phyloP scores from a whole-genome alignment of 345 rosid genomes.

The Nephelium lappaceum region DNA sequence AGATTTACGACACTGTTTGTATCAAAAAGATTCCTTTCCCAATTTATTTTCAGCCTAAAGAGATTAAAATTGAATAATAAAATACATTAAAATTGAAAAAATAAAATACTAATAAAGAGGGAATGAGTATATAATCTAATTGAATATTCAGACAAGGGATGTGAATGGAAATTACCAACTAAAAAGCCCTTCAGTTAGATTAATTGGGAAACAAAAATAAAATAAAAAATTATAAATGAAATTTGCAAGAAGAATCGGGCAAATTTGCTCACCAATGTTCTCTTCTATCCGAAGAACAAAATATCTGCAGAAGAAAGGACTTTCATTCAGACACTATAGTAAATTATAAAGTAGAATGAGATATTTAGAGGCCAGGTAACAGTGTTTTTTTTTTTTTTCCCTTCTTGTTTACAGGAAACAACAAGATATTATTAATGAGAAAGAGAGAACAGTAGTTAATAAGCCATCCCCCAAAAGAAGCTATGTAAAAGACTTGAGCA shows the following conservation, averaged over 20 bases:
- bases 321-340: constrained; percentile 20
- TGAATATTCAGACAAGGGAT: background rate
- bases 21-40: background rate
- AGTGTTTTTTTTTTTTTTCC: background rate
- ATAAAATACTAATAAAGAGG: background rate
- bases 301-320: constrained; percentile 68
- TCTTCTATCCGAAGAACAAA: constrained; percentile 99
- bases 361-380: background rate
- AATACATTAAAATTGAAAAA: background rate
- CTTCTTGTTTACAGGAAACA: background rate
- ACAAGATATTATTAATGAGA: background rate
- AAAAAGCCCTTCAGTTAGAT: background rate
- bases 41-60: background rate
- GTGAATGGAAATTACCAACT: background rate
- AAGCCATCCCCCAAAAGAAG: background rate
- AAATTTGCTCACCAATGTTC: constrained; percentile 69
- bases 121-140: background rate
- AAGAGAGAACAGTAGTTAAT: background rate
- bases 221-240: constrained; percentile 6
- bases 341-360: background rate
- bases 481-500: background rate
- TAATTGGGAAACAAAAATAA: background rate
- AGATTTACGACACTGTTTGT: background rate
- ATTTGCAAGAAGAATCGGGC: constrained; percentile 14
- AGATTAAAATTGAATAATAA: background rate